Base-by-base conservation (phyloP, 495 filamentous ascomycete species). In the Tuber umbilicatum region DNA sequence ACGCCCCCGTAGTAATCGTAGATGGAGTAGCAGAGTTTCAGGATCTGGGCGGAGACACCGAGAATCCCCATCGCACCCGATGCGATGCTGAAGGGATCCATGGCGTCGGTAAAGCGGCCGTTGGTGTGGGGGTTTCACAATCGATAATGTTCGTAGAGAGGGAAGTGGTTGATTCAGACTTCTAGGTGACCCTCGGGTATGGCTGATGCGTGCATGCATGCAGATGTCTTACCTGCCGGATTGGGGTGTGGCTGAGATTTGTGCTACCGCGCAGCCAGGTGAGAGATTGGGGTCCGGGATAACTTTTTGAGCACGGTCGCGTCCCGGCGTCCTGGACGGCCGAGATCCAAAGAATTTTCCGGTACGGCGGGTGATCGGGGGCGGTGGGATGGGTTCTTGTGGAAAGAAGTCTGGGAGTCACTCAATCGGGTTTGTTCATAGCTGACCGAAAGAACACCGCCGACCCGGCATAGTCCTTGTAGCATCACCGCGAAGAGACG, bases 1-100 rank as follows among this genome's bases (percentile, higher is more conserved):
- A 70, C 43, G 0, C 68, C 43, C 9, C 71, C 68, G 41, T 73
- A 68, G 67, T 76, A 73, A 9, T 60, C 64, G n/a, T 76, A 76
- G 47, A 71, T 76, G 23, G 70, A 60, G 40, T 64, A 64, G 7
- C 55, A 64, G 10, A 64, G 55, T 35, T 35, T 35, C 14, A 64
- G 55, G 55, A 64, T 64, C 14, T 64, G 55, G 55, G 12, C 55
- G 31, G 55, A 64, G 35, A 64, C 55, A 7, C 55, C 55, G 14
- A 64, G 55, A 64, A 64, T 64, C 14, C 55, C 55, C 55, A 64
- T 64, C 27, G 55, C 14, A 31, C 55, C 55, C 7, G 55, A 64
- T 27, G 55, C 14, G 55, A 64, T 7, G 27, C 55, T 64, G 55
- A 64, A 64, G 14, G 55, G 55, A 35, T 64, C 55, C 55, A 64